phyloP scores from a whole-genome alignment of 106 monocot genomes.

The Apostasia ramifera region DNA sequence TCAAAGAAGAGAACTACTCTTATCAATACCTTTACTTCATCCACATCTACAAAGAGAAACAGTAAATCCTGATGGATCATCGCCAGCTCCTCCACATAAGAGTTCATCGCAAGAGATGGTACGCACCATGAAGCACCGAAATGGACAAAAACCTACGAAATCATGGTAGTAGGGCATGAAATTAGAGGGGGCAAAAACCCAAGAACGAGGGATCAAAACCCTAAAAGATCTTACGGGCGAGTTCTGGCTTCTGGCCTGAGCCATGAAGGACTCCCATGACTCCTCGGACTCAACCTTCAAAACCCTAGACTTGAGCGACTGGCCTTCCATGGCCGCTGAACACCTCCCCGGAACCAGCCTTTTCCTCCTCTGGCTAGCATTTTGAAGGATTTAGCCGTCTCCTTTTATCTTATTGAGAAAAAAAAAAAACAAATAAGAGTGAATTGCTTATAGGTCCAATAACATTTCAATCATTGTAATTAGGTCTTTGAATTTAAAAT shows the following conservation, averaged over 20 bases:
- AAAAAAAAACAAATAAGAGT: too few relatives aligned
- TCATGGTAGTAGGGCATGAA: too few relatives aligned
- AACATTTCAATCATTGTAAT: too few relatives aligned
- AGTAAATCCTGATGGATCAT: conserved; percentile 32
- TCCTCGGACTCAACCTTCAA: conserved; percentile 58
- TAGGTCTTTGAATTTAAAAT: too few relatives aligned
- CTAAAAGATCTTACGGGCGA: conserved; percentile 39
- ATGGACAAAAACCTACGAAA: conserved; percentile 59
- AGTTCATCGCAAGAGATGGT: conserved; percentile 80
- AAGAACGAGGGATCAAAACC: neutral
- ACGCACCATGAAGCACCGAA: conserved; percentile 85
- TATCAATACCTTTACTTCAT: conserved; percentile 61
- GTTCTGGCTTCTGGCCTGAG: conserved; percentile 51
- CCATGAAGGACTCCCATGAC: conserved; percentile 43
- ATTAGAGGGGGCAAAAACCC: too few relatives aligned
- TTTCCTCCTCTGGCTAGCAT: neutral
- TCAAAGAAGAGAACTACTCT: too few relatives aligned
- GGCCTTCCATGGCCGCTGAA: conserved; percentile 10
- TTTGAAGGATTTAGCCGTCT: too few relatives aligned
- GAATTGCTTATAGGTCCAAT: too few relatives aligned
- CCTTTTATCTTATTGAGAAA: too few relatives aligned
- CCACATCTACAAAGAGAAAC: conserved; percentile 77
- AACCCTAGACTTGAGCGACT: conserved; percentile 35
- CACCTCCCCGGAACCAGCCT: neutral
- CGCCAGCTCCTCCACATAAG: conserved; percentile 63